Evolutionary conservation across 345 rosid genomes (phyloP).

Genomic region (Populus deltoides): DNA sequence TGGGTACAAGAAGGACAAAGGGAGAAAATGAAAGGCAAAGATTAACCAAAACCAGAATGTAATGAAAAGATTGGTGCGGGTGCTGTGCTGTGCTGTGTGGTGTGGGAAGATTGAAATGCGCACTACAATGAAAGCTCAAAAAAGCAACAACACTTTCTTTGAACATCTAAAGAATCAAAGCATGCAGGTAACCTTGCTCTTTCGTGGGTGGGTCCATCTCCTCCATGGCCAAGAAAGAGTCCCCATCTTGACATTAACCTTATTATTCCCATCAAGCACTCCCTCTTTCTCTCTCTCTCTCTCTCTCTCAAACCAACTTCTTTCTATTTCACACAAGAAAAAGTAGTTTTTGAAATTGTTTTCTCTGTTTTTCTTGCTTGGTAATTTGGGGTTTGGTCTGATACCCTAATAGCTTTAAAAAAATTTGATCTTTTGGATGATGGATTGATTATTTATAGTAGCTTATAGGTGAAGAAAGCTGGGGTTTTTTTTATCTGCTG

Average conservation of each 20-base stretch:
- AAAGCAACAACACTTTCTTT: constrained; percentile 1
- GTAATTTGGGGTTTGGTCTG: constrained; percentile 11
- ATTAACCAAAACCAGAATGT: neutral
- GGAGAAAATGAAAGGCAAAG: neutral
- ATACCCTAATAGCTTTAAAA: constrained; percentile 10
- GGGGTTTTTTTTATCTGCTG: neutral
- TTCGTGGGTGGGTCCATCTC: constrained; percentile 41
- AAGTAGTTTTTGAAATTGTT: constrained; percentile 1
- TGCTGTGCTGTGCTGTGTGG: neutral
- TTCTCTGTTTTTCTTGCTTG: constrained; percentile 16
- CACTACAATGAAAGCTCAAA: constrained; percentile 27
- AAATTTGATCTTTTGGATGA: constrained; percentile 16
- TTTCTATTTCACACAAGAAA: constrained; percentile 14
- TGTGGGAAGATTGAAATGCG: constrained; percentile 22
- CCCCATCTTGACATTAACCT: constrained; percentile 44
- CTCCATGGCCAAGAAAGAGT: constrained; percentile 55
- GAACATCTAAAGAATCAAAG: constrained; percentile 5
- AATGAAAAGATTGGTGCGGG: constrained; percentile 15
- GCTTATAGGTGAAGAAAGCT: constrained; percentile 15
- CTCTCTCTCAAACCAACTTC: constrained; percentile 15
- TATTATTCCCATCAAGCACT: constrained; percentile 39
- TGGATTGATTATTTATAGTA: constrained; percentile 5
- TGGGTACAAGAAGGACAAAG: neutral
- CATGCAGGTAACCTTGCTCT: neutral
- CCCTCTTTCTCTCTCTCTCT: constrained; percentile 21